phyloP scores from a whole-genome alignment of 1,284 basidiomycete species.

The Puccinia triticina region DNA sequence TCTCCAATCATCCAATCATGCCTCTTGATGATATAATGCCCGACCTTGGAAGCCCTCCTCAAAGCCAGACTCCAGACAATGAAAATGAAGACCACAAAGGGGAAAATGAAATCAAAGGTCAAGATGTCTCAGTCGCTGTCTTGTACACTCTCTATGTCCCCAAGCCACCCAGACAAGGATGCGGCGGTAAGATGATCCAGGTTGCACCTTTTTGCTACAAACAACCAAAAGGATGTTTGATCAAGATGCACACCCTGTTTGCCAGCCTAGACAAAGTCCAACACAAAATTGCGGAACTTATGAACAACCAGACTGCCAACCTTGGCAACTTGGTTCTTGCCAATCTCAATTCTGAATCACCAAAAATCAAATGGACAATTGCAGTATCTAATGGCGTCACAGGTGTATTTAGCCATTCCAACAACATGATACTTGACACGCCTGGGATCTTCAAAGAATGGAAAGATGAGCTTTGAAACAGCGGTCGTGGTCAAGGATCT shows the following conservation, averaged over 20 bases:
- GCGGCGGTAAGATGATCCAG: neutral
- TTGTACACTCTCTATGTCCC: neutral
- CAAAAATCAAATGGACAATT: neutral
- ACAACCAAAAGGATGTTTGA: neutral
- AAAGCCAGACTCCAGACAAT: neutral
- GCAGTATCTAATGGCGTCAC: neutral
- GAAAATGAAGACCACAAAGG: neutral
- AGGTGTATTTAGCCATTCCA: neutral
- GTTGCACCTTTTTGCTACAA: neutral
- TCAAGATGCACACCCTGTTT: neutral
- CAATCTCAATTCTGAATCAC: neutral
- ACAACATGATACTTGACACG: neutral
- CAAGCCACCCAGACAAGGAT: neutral
- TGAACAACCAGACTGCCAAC: neutral
- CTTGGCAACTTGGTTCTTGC: neutral
- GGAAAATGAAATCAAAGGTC: neutral
- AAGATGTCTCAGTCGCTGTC: neutral
- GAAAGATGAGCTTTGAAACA: neutral
- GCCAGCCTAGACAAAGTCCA: neutral
- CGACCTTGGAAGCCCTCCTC: neutral
- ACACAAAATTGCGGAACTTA: neutral
- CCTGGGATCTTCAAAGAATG: neutral
- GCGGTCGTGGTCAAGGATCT: neutral
- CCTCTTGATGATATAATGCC: neutral
- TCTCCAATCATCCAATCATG: too few species aligned